Percentiles rank a stretch among this genome's conserved stretches.
These are phyloP conservation scores for Paraphoma sp. DNA, from an alignment of 2,329 filamentous ascomycete genomes.

Conservation along the genomic window DNA sequence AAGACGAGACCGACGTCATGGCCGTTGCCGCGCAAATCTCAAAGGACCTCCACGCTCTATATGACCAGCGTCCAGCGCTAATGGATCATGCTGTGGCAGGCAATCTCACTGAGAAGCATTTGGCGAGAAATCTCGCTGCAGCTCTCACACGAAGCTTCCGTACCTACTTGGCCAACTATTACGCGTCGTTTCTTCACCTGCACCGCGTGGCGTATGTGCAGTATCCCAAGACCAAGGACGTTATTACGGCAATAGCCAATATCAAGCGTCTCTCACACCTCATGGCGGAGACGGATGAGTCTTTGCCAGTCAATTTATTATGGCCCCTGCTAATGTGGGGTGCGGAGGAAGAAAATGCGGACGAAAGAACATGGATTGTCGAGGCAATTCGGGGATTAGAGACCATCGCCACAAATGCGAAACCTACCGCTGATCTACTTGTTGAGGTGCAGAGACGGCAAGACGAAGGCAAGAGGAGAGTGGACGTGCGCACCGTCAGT, in stretches of 20 bases:
- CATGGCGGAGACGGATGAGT: slow-evolving; percentile 54
- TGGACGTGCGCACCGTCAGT: slow-evolving; percentile 49
- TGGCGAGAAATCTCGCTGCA: slow-evolving; percentile 58
- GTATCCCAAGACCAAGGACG: slow-evolving; percentile 60
- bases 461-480: slow-evolving; percentile 44
- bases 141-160: slow-evolving; percentile 62
- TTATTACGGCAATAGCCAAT: slow-evolving; percentile 56
- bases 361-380: slow-evolving; percentile 60
- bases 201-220: slow-evolving; percentile 64
- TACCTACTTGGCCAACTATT: slow-evolving; percentile 64
- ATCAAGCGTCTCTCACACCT: slow-evolving; percentile 57
- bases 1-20: slow-evolving; percentile 67
- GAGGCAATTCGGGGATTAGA: slow-evolving; percentile 54
- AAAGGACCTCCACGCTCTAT: slow-evolving; percentile 58
- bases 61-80: slow-evolving; percentile 59
- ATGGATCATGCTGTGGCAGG: slow-evolving; percentile 65
- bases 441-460: slow-evolving; percentile 49
- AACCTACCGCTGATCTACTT: slow-evolving; percentile 48
- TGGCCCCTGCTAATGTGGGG: slow-evolving; percentile 66
- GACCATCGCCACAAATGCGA: slow-evolving; percentile 49
- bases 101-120: slow-evolving; percentile 56
- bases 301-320: slow-evolving; percentile 63
- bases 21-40: slow-evolving; percentile 59
- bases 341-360: slow-evolving; percentile 59
- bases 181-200: slow-evolving; percentile 63